phyloP scores from a whole-genome alignment of 225 moss, liverwort and hornwort genomes.

The Neckera pumila region DNA sequence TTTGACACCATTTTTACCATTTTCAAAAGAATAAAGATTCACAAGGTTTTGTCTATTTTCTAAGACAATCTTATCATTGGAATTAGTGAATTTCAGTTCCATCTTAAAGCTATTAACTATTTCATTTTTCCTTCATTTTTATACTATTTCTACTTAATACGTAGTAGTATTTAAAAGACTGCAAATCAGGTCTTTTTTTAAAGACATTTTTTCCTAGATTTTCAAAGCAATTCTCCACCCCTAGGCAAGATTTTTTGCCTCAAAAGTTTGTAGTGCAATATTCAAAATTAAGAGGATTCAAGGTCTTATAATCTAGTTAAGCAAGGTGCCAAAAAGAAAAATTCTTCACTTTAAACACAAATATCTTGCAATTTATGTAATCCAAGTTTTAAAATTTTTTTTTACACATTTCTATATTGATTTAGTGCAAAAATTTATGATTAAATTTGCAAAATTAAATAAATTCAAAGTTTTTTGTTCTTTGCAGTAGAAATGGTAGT shows the following conservation, averaged over 20 bases:
- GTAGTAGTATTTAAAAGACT: too few relatives aligned
- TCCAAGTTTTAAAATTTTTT: background rate
- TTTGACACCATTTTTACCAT: accelerated
- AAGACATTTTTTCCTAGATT: background rate
- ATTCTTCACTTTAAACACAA: background rate
- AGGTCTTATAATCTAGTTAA: background rate
- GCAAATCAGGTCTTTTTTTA: too few relatives aligned
- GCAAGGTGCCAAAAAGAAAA: background rate
- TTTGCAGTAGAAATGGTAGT: background rate
- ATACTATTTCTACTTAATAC: too few relatives aligned
- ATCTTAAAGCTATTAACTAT: too few relatives aligned
- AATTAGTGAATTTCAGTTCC: too few relatives aligned
- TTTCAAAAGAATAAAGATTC: background rate
- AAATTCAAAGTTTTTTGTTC: background rate
- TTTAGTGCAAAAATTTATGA: accelerated
- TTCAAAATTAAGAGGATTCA: background rate
- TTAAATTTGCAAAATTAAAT: background rate
- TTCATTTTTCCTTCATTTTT: too few relatives aligned
- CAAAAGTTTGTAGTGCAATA: background rate
- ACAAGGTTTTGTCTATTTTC: accelerated
- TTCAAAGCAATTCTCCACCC: background rate
- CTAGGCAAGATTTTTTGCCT: background rate
- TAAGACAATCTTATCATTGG: background rate
- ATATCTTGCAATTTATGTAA: background rate
- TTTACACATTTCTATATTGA: background rate